Evolutionary conservation across 257 asterid species (phyloP).

Genomic region (Solanum chilense): DNA sequence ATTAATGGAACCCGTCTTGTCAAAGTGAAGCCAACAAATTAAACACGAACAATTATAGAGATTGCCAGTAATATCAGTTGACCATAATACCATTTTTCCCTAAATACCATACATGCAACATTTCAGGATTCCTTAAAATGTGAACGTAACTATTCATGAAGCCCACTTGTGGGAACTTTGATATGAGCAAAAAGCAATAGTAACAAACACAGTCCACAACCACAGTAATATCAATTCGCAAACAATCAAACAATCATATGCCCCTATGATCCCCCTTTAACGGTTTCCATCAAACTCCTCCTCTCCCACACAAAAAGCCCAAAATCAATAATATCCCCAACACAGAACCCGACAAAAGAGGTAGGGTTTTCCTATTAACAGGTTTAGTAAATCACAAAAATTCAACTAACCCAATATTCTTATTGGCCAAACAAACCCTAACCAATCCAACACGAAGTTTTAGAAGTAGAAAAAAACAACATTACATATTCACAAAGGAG

Average conservation of each 20-base stretch:
- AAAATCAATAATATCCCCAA: background rate
- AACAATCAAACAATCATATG: background rate
- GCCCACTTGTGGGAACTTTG: background rate
- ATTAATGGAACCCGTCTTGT: background rate
- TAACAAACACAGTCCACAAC: background rate
- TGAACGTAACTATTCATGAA: background rate
- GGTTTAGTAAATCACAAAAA: background rate
- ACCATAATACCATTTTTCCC: background rate
- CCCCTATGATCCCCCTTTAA: background rate
- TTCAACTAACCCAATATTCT: background rate
- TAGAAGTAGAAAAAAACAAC: background rate
- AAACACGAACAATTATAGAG: background rate
- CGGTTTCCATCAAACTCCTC: background rate
- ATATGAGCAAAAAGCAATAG: background rate
- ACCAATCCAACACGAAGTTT: background rate
- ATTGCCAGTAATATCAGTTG: background rate
- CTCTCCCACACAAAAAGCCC: background rate
- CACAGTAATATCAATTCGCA: background rate
- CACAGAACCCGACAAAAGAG: background rate
- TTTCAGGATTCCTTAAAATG: background rate
- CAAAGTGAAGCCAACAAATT: background rate
- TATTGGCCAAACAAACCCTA: background rate
- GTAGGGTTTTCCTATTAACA: background rate
- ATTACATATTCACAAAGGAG: constrained; percentile 97
- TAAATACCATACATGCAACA: background rate